Base-by-base conservation (phyloP, 192 early-diverging fungal species). In the Backusella liffmaniae region DNA sequence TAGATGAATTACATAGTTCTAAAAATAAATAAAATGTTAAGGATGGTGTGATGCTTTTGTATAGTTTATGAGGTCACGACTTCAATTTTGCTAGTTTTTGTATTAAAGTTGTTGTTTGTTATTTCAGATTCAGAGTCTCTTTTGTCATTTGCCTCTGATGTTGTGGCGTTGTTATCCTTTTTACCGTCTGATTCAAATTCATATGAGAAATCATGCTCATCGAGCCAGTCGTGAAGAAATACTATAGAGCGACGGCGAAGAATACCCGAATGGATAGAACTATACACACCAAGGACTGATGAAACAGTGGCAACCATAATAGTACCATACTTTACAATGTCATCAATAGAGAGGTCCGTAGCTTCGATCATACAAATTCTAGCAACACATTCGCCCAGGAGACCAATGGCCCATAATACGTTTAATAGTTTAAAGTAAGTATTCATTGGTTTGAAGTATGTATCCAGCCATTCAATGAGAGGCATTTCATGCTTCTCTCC, bases 331-430 rank as follows among this genome's bases (percentile, higher is more conserved):
- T 77, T 68, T n/a, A 86, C 80, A 42, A 86, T 72, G 8, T 83
- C 73, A 66, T 86, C 82, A 49, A 81, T 65, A 39, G 67, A 46
- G 65, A 81, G 42, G 4, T 62, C 26, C 21, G 72, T 74, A 72
- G 77, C 81, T 77, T 77, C 44, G 51, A 83, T 79, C 77, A 85
- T 74, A 32, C 77, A 59, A 8, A 85, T 42, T 79, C 76, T 83
- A 68, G 77, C 53, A 26, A 72, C 75, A 75, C 83, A 85, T 66
- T 85, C 84, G 23, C 75, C 69, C 35, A 81, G 68, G 37, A 85
- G 53, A 12, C 73, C 65, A n/a, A 76, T 59, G 2, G 74, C 84
- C 84, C 84, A 85, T 6, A 83, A 21, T 6, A 56, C 73, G 5
- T 79, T 83, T 62, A 73, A 72, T 0, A 72, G 8, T 49, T 67